phyloP scores from a whole-genome alignment of 2,329 filamentous ascomycete species.

The Cladophialophora bantiana region DNA sequence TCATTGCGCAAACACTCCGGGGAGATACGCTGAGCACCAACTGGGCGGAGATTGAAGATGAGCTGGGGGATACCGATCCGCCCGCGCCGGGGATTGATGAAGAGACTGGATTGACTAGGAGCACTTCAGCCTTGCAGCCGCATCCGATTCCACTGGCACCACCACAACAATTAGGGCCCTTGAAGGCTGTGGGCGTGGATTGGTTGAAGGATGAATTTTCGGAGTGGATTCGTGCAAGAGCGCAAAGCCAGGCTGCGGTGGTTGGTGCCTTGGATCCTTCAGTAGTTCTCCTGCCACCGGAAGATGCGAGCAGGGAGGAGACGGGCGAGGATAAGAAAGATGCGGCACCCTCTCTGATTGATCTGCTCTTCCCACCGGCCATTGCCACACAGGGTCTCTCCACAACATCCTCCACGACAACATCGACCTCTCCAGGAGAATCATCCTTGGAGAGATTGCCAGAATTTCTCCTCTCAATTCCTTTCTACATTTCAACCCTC shows the following conservation, averaged over 20 bases:
- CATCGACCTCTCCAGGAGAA: conserved; percentile 13
- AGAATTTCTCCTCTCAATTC: conserved; percentile 35
- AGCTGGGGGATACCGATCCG: conserved; percentile 21
- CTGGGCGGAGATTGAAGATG: conserved; percentile 35
- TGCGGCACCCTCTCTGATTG: conserved; percentile 12
- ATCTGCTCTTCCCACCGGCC: conserved; percentile 34
- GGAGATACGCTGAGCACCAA: conserved; percentile 34
- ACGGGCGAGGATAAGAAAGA: background rate
- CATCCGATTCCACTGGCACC: conserved; percentile 33
- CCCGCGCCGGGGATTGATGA: conserved; percentile 33
- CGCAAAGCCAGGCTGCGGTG: background rate
- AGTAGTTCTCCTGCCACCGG: conserved; percentile 2
- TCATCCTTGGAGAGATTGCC: conserved; percentile 17
- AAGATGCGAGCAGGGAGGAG: conserved; percentile 1
- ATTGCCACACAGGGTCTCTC: conserved; percentile 18
- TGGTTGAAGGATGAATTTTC: conserved; percentile 40
- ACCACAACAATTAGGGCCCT: conserved; percentile 30
- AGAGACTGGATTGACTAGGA: conserved; percentile 33
- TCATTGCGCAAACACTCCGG: conserved; percentile 38
- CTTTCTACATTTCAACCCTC: conserved; percentile 38
- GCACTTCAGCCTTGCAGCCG: conserved; percentile 34
- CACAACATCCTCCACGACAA: conserved; percentile 10
- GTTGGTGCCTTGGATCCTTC: conserved; percentile 17
- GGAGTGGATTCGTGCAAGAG: conserved; percentile 10
- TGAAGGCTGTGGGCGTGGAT: conserved; percentile 40